phyloP scores from a whole-genome alignment of 2,329 filamentous ascomycete genomes.

The Lachnellula arida region DNA sequence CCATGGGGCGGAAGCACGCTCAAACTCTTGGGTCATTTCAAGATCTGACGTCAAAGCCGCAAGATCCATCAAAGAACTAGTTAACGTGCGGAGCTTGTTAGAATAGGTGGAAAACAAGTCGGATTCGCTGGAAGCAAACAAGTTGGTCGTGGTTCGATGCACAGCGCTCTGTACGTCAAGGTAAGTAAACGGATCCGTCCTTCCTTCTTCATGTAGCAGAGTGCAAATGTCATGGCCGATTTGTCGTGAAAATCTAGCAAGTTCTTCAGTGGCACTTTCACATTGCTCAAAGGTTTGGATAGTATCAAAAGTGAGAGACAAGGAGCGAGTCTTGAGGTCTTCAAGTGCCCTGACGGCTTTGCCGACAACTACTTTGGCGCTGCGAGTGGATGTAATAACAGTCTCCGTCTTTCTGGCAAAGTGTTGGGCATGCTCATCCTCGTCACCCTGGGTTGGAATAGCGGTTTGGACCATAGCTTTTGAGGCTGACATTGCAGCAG shows the following conservation, averaged over 20 bases:
- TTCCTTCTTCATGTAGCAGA: constrained; percentile 67
- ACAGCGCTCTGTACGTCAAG: constrained; percentile 62
- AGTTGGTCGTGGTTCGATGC: constrained; percentile 46
- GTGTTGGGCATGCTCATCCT: constrained; percentile 62
- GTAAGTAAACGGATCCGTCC: constrained; percentile 61
- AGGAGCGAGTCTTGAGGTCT: constrained; percentile 69
- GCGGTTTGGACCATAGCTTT: constrained; percentile 64
- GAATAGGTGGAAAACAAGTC: constrained; percentile 68
- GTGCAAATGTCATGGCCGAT: constrained; percentile 61
- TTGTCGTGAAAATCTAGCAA: constrained; percentile 61
- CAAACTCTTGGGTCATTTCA: constrained; percentile 73
- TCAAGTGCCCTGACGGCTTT: constrained; percentile 74
- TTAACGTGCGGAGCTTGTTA: constrained; percentile 61
- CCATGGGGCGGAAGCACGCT: constrained; percentile 75
- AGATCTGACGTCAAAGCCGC: constrained; percentile 65
- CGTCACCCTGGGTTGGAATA: constrained; percentile 51
- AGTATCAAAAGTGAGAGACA: constrained; percentile 67
- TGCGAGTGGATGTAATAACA: constrained; percentile 70
- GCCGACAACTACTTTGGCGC: constrained; percentile 75
- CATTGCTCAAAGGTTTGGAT: constrained; percentile 65
- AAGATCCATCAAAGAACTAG: constrained; percentile 63
- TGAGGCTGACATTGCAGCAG: constrained; percentile 59
- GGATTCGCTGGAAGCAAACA: constrained; percentile 54
- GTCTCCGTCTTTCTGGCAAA: constrained; percentile 67
- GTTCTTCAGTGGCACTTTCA: constrained; percentile 57